Percentiles rank a stretch among this genome's conserved stretches.
Conservation (phyloP, 257 asterid genomes). For the Lavandula angustifolia region DNA sequence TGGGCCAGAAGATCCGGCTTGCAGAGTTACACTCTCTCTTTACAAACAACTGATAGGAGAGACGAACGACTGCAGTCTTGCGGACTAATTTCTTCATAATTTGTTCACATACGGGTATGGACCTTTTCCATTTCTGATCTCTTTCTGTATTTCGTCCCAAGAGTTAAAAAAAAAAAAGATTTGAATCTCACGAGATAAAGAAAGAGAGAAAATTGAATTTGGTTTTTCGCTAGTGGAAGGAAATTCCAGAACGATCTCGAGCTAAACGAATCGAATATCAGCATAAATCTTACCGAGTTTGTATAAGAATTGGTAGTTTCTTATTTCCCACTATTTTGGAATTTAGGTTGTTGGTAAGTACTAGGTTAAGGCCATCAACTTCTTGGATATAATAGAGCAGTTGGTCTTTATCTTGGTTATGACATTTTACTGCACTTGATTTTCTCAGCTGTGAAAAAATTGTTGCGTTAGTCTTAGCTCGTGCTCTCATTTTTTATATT, state of each 20-base stretch:
- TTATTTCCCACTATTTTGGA: not conserved
- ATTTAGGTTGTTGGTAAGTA: conserved; percentile 4
- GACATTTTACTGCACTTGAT: not conserved
- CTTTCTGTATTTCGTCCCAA: no score
- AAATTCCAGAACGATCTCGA: not conserved
- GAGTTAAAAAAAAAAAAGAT: no score
- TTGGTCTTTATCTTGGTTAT: conserved; percentile 14
- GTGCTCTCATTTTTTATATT: conserved; percentile 13
- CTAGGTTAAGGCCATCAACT: not conserved
- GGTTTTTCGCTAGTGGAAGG: not conserved
- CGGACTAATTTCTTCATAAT: no score
- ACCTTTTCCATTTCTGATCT: no score
- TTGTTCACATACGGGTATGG: no score
- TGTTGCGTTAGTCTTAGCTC: conserved; percentile 12
- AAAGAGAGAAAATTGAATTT: no score
- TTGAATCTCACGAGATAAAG: no score
- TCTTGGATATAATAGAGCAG: not conserved
- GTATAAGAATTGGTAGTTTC: not conserved
- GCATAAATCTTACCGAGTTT: conserved; percentile 5
- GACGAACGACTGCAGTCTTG: no score
- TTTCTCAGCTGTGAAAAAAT: conserved; percentile 10
- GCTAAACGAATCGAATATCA: not conserved
- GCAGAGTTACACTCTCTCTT: no score
- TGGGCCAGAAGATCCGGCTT: no score
- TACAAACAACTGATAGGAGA: no score